Evolutionary conservation across 768 basidiomycete genomes (phyloP).

Genomic region (Mycena polygramma): DNA sequence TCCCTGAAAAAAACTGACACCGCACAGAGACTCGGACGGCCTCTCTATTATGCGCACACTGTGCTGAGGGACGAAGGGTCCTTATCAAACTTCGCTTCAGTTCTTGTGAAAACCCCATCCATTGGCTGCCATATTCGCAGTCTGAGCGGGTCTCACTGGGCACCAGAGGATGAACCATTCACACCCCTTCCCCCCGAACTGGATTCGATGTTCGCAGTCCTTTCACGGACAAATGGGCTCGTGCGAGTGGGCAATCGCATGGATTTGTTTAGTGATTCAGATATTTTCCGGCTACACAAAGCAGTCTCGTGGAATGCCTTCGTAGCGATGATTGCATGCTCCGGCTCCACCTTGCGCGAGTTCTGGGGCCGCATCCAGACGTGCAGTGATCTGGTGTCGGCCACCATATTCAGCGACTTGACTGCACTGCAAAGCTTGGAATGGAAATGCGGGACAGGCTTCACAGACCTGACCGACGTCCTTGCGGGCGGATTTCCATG

Average conservation of each 20-base stretch:
- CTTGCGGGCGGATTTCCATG: too few species aligned
- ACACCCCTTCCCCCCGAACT: too few species aligned
- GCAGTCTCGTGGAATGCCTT: slow-evolving; percentile 16
- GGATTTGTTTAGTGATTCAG: neutral
- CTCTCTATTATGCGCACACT: neutral
- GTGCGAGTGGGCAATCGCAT: neutral
- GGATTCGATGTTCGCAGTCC: neutral
- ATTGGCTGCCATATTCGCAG: slow-evolving; percentile 1
- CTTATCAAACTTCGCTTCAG: neutral
- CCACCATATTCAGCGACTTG: slow-evolving; percentile 6
- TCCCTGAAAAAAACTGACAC: neutral
- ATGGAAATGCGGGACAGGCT: neutral
- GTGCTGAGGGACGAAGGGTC: neutral
- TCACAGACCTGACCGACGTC: neutral
- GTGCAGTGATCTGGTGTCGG: too few species aligned
- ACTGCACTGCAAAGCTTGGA: neutral
- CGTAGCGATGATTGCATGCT: too few species aligned
- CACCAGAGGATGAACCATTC: too few species aligned
- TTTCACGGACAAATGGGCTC: slow-evolving; percentile 4
- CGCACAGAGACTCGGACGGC: neutral
- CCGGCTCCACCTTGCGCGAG: too few species aligned
- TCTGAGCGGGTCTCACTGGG: neutral
- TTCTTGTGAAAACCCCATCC: neutral
- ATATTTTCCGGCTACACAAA: neutral
- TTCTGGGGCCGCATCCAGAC: too few species aligned